Percentiles rank a stretch among this genome's conserved stretches.
Conservation (phyloP, 2,329 filamentous ascomycete genomes). For the Verticillium albo-atrum region DNA sequence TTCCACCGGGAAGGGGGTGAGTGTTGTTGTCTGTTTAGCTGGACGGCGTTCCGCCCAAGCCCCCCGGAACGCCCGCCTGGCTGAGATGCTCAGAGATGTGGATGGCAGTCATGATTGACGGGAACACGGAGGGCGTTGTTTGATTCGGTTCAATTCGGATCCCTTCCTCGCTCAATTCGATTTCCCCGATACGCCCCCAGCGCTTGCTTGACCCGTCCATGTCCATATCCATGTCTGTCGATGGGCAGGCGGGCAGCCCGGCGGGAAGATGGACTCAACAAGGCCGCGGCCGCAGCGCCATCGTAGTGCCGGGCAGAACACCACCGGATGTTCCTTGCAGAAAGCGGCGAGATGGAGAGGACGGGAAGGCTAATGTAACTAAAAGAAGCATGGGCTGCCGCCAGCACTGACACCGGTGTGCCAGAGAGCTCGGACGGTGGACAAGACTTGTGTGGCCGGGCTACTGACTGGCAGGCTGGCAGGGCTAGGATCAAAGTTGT, state of each 20-base stretch:
- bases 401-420: slow-evolving; percentile 3
- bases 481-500: slow-evolving; percentile 3
- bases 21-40: background rate
- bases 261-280: background rate
- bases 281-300: background rate
- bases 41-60: background rate
- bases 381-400: slow-evolving; percentile 4
- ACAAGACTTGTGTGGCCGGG: background rate
- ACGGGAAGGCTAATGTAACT: slow-evolving; percentile 12
- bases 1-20: background rate
- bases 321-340: slow-evolving; percentile 7
- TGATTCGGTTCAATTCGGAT: background rate
- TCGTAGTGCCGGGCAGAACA: background rate
- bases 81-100: background rate
- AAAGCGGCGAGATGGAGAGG: slow-evolving; percentile 2
- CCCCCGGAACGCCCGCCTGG: background rate
- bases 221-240: background rate
- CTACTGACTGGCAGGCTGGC: slow-evolving; percentile 4
- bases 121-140: background rate
- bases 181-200: background rate
- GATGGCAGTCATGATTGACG: background rate
- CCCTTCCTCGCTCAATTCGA: background rate
- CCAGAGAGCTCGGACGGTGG: background rate
- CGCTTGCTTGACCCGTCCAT: background rate
- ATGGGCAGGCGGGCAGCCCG: background rate